These are phyloP conservation scores for Rubroboletus pulcherrimus DNA, from an alignment of 768 basidiomycete species.

Conservation along the genomic window DNA sequence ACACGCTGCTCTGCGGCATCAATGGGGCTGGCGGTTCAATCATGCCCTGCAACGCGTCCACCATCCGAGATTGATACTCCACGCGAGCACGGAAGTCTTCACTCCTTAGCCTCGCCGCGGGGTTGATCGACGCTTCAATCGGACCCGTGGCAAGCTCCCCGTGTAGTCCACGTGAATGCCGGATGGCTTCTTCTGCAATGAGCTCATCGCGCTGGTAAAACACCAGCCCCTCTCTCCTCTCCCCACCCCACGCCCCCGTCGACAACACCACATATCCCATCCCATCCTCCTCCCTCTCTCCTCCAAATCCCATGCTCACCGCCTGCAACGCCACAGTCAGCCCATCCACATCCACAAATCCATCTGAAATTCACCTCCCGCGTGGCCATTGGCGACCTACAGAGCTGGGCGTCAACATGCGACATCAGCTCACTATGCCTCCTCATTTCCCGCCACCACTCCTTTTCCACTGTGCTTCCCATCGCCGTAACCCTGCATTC, in stretches of 20 bases:
- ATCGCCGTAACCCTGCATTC: conserved; percentile 20
- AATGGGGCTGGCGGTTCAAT: conserved; percentile 41
- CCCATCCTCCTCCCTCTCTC: conserved; percentile 51
- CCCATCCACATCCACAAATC: neutral
- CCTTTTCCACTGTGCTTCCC: conserved; percentile 14
- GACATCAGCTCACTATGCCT: conserved; percentile 46
- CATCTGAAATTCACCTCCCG: conserved; percentile 37
- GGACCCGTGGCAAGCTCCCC: conserved; percentile 29
- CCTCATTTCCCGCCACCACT: conserved; percentile 28
- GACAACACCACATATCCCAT: conserved; percentile 46
- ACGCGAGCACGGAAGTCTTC: conserved; percentile 39
- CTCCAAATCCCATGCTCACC: conserved; percentile 17
- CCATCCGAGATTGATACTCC: conserved; percentile 41
- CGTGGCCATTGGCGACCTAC: conserved; percentile 32
- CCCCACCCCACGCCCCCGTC: conserved; percentile 10
- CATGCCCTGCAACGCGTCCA: conserved; percentile 45
- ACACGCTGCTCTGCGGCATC: conserved; percentile 44
- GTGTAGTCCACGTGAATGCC: conserved; percentile 44
- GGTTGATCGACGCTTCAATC: conserved; percentile 34
- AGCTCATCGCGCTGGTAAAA: conserved; percentile 44
- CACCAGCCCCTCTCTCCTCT: conserved; percentile 24
- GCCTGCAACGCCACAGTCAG: conserved; percentile 18
- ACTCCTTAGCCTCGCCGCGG: conserved; percentile 23
- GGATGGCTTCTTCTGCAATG: conserved; percentile 46
- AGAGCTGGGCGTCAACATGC: conserved; percentile 50